A percentile compares a stretch with the other conserved stretches of the same genome.
Evolutionary conservation across 331 rosid genomes (phyloP).

Genomic region (Malus hybrid): DNA sequence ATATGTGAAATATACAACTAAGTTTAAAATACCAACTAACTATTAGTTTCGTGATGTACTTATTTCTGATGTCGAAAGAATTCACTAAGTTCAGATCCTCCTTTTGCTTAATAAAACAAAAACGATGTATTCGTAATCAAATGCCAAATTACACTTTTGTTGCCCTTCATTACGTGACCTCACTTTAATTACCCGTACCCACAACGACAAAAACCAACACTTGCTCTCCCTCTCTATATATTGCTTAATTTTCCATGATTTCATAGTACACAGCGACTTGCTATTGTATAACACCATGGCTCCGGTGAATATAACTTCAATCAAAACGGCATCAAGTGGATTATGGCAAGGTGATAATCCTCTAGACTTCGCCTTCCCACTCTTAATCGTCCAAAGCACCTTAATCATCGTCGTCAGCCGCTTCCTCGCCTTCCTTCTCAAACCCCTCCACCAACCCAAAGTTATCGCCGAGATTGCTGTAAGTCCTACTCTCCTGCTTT

Average conservation of each 20-base stretch:
- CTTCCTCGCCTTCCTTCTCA: slow-evolving; percentile 54
- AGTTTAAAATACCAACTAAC: too few relatives aligned
- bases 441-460: slow-evolving; percentile 87
- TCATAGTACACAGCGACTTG: not conserved
- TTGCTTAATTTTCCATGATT: not conserved
- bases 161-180: not conserved
- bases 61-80: not conserved
- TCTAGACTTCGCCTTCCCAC: slow-evolving; percentile 70
- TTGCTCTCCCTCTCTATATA: not conserved
- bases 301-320: slow-evolving; percentile 45
- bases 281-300: slow-evolving; percentile 8
- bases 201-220: not conserved
- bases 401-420: slow-evolving; percentile 46
- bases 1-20: too few relatives aligned
- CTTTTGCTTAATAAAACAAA: too few relatives aligned
- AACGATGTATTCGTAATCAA: not conserved
- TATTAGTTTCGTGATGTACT: too few relatives aligned
- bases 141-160: not conserved
- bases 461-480: slow-evolving; percentile 77
- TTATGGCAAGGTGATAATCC: slow-evolving; percentile 86
- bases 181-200: not conserved
- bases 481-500: not conserved
- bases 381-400: slow-evolving; percentile 51
- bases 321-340: slow-evolving; percentile 66
- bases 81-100: too few relatives aligned